phyloP scores from a whole-genome alignment of 495 filamentous ascomycete species.

The Sordaria brevicollis region DNA sequence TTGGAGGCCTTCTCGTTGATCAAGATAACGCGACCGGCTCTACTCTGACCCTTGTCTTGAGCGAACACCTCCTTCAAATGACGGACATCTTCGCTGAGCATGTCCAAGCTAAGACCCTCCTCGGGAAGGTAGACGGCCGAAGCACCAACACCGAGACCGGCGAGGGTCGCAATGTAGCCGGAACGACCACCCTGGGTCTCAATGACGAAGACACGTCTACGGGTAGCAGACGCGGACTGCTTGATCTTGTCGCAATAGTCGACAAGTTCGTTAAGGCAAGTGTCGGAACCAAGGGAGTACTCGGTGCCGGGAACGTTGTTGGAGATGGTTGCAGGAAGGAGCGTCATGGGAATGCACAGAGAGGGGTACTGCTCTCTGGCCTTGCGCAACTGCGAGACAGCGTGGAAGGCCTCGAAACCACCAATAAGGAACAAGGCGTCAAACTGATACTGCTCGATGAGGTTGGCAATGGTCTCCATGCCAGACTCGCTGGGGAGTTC shows the following conservation, averaged over 20 bases:
- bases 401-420: slow-evolving; percentile 95
- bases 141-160: slow-evolving; percentile 80
- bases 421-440: slow-evolving; percentile 89
- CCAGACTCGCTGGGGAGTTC: slow-evolving; percentile 77
- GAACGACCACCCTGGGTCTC: slow-evolving; percentile 94
- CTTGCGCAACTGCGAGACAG: slow-evolving; percentile 74
- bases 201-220: slow-evolving; percentile 90
- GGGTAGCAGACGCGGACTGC: slow-evolving; percentile 87
- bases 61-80: slow-evolving; percentile 80
- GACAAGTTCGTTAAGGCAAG: slow-evolving; percentile 93
- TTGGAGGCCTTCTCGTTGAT: slow-evolving; percentile 86
- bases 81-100: slow-evolving; percentile 83
- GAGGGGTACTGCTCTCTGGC: slow-evolving; percentile 67
- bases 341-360: slow-evolving; percentile 85
- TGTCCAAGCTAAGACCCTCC: slow-evolving; percentile 87
- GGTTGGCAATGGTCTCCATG: slow-evolving; percentile 69
- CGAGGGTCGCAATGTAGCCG: slow-evolving; percentile 87
- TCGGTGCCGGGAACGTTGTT: slow-evolving; percentile 98
- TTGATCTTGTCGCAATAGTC: slow-evolving; percentile 95
- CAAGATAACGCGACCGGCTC: slow-evolving; percentile 87
- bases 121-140: slow-evolving; percentile 97
- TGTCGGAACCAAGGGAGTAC: slow-evolving; percentile 94
- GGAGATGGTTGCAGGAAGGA: slow-evolving; percentile 92
- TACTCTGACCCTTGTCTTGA: slow-evolving; percentile 77
- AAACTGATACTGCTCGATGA: slow-evolving; percentile 78